Evolutionary conservation across 2,329 filamentous ascomycete species (phyloP), one percentile per base, ranked within the genome.

Genomic region (Pochonia chlamydosporia): DNA sequence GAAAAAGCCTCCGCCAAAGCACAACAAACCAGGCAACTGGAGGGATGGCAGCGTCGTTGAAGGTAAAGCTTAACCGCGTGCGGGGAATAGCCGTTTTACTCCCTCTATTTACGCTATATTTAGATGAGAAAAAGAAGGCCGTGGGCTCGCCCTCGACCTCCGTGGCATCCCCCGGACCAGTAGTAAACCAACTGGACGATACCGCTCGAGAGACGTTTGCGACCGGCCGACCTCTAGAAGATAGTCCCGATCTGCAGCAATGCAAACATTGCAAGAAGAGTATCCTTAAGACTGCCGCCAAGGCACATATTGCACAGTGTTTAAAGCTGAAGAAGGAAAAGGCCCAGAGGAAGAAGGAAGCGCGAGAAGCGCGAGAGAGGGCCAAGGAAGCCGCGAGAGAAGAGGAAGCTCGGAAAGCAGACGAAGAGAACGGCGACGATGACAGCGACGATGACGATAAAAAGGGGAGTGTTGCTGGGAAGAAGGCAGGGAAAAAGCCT

Each of bases 221-320:
- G 4, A 91, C 85, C 40, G 89, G 89, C 52, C 82, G 85, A 49
- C 89, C 90, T 0, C 77, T 95, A 55, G 84, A 90, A 57, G 91
- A 96, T 60, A 76, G 75, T 48, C 79, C 87, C 10, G 89, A 95
- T 53, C 78, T 89, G 9, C 83, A 93, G 43, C 78, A 86, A 55
- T 99, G 92, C 76, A 96, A 93, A 64, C 89, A 95, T 64, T 99
- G 92, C 71, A 96, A 93, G 68, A 91, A 95, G 59, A 87, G 87
- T 44, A 80, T 96, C 11, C 74, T 93, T 13, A 87, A 85, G 58
- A 81, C 81, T 26, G 83, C 82, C 1, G 86, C 88, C 2, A 84
- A 85, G 49, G 79, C 81, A 16, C 92, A 99, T 61, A 89, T 96
- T 50, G 84, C 85, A 31, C 81, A 85, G 40, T 99, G 92, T 59